Evolutionary conservation across 305 asterid species (phyloP).

Genomic region (Solanum hybrid): DNA sequence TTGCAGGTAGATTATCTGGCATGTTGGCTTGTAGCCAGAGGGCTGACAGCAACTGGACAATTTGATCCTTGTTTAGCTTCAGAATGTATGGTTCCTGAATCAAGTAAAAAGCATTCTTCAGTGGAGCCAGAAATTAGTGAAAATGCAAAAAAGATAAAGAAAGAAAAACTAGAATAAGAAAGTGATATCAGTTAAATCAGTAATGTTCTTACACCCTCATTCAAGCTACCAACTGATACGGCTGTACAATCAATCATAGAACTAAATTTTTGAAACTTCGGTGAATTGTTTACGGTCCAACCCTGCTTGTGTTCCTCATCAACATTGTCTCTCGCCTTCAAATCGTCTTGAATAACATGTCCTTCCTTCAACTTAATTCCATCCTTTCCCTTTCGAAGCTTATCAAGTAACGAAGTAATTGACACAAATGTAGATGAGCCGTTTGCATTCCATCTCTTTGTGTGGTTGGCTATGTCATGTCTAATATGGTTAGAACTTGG

Average conservation of each 20-base stretch:
- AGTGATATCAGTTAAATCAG: background rate
- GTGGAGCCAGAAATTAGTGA: background rate
- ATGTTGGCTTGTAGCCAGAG: conserved; percentile 80
- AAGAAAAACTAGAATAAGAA: background rate
- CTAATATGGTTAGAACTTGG: conserved; percentile 61
- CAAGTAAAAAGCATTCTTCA: background rate
- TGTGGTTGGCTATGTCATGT: conserved; percentile 44
- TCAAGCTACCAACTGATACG: conserved; percentile 47
- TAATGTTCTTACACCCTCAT: conserved; percentile 46
- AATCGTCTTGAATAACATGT: conserved; percentile 33
- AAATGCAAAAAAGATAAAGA: background rate
- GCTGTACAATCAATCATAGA: conserved; percentile 54
- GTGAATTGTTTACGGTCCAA: conserved; percentile 56
- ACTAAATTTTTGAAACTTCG: conserved; percentile 68
- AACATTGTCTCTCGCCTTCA: conserved; percentile 30
- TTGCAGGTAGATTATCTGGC: conserved; percentile 74
- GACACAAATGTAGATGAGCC: conserved; percentile 75
- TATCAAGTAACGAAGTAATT: conserved; percentile 77
- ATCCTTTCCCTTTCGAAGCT: conserved; percentile 72
- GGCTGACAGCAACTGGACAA: conserved; percentile 70
- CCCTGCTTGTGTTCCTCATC: conserved; percentile 72
- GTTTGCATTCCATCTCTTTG: conserved; percentile 57
- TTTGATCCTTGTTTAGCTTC: conserved; percentile 82
- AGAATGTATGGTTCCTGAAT: conserved; percentile 65
- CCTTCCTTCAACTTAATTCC: conserved; percentile 35